Evolutionary conservation across 495 filamentous ascomycete genomes (phyloP).

Genomic region (Podospora sp.): DNA sequence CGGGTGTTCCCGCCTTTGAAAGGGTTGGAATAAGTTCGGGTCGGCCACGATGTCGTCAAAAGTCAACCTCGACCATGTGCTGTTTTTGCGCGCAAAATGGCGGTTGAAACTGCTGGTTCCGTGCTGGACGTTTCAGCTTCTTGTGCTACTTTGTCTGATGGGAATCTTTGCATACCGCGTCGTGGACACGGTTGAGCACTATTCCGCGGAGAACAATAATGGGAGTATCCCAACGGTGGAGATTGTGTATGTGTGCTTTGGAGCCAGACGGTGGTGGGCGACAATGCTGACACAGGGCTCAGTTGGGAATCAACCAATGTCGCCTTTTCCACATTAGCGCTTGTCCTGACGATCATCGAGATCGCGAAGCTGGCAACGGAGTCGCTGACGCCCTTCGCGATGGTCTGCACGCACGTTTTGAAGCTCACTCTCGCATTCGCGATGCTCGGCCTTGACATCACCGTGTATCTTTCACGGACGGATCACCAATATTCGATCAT

Average conservation of each 20-base stretch:
- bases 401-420: conserved; percentile 47
- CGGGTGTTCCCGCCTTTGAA: background rate
- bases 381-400: conserved; percentile 47
- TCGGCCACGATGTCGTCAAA: conserved; percentile 16
- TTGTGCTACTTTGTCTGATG: conserved; percentile 43
- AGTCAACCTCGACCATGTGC: conserved; percentile 46
- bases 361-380: conserved; percentile 46
- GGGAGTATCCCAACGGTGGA: conserved; percentile 47
- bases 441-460: conserved; percentile 49
- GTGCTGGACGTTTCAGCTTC: conserved; percentile 45
- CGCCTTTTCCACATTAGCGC: conserved; percentile 43
- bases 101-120: conserved; percentile 43
- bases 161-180: conserved; percentile 54
- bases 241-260: conserved; percentile 44
- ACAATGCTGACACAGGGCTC: background rate
- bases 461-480: conserved; percentile 39
- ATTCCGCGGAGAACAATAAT: conserved; percentile 38
- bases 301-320: conserved; percentile 54
- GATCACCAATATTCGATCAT: conserved; percentile 48
- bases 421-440: conserved; percentile 46
- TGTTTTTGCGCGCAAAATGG: conserved; percentile 48
- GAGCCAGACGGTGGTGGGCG: background rate
- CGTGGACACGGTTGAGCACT: conserved; percentile 44
- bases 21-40: background rate
- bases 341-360: conserved; percentile 45